A percentile compares a stretch with the other conserved stretches of the same genome.
phyloP scores from a whole-genome alignment of 129 eudicot genomes.

The Chrysanthemum lavandulifolium region DNA sequence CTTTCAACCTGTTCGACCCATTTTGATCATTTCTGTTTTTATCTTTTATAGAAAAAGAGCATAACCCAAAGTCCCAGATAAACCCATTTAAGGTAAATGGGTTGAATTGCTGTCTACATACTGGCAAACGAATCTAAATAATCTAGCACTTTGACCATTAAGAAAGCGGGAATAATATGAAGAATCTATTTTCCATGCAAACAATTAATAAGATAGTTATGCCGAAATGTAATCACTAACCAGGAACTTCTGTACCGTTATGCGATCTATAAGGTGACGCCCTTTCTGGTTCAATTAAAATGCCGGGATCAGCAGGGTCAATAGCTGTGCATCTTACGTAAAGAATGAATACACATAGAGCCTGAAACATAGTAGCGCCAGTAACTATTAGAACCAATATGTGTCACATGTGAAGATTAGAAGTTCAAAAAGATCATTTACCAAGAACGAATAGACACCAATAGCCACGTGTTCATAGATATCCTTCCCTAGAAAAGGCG shows the following conservation, averaged over 20 bases:
- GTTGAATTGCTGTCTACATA: not conserved
- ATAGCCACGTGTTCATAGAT: conserved; percentile 65
- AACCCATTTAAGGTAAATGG: not conserved
- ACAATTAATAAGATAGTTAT: not conserved
- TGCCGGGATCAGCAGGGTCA: conserved; percentile 96
- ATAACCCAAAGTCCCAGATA: too few relatives aligned
- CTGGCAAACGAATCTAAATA: not conserved
- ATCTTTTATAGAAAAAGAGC: too few relatives aligned
- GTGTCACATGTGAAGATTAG: too few relatives aligned
- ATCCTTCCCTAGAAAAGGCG: conserved; percentile 89
- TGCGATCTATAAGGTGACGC: conserved; percentile 50
- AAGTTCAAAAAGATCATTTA: conserved; percentile 47
- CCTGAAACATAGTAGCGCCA: conserved; percentile 47
- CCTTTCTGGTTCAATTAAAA: conserved; percentile 58
- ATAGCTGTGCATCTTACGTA: conserved; percentile 89
- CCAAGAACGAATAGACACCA: conserved; percentile 83
- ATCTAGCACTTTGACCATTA: too few relatives aligned
- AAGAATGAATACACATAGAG: conserved; percentile 71
- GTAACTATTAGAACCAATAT: conserved; percentile 14
- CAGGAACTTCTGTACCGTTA: conserved; percentile 50
- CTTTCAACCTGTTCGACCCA: not conserved
- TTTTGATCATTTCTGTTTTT: not conserved
- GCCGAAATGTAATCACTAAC: conserved; percentile 39
- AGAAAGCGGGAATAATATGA: too few relatives aligned
- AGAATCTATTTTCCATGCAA: not conserved